Evolutionary conservation across 2,329 filamentous ascomycete genomes (phyloP), one percentile per base, ranked within the genome.

Genomic region (Colletotrichum euphorbiae): DNA sequence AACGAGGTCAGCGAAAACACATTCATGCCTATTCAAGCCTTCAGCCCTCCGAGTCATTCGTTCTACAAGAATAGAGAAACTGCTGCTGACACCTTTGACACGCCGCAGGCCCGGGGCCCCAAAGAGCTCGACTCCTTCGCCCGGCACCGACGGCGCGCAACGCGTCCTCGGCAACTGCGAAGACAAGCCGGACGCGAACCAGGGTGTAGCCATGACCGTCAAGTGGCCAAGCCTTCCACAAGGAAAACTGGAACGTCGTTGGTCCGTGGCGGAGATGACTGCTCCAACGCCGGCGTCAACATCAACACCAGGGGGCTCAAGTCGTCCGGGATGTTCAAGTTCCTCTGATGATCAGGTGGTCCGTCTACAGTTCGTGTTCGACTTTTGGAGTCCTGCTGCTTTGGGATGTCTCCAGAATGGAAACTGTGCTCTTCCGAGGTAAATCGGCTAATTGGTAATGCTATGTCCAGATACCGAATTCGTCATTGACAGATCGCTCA

Each of bases 191-290:
- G 33, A 45, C 42, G 59, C 59, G 11, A 62, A 63, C 11, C 64
- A 57, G 45, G 64, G 51, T 1, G 51, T 36, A 7, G 59, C 21
- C 15, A 67, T 57, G 59, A 57, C 59, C 3, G 59, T 67, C 19
- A 67, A 67, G 64, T 15, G 64, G 64, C 1, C 64, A 67, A 24
- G 59, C 64, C 1, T 67, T 63, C 45, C 64, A 67, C 15, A 38
- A 42, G 36, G 59, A 67, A 3, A 31, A 31, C 8, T 67, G 64
- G 64, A 67, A 63, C 8, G 64, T 57, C 1, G 38, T 63, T 63
- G 17, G 52, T 67, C 12, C 43, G 64, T 1, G 64, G 64, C 5
- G 59, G 64, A 1, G 59, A 67, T 1, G 40, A 57, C 19, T 67
- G 64, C 19, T 19, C 21, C 9, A 43, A 67, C 9, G 17, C 64